Conservation (phyloP, 768 basidiomycete genomes). For the Hericium alpestre region DNA sequence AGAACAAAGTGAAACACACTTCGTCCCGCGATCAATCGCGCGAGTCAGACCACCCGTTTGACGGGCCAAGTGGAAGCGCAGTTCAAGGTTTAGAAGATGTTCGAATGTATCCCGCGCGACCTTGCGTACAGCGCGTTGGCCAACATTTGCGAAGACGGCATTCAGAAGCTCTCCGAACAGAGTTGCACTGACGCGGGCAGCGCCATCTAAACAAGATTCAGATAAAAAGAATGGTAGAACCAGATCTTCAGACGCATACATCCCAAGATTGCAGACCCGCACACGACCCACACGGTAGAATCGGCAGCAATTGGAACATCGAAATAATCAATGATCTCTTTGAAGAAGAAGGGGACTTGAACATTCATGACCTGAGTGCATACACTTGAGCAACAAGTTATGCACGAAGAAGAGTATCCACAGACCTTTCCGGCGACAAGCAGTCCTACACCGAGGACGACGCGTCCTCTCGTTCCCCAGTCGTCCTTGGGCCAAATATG, state of each 20-base stretch:
- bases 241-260: slow-evolving; percentile 45
- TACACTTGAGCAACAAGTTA: neutral
- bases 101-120: slow-evolving; percentile 95
- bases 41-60: slow-evolving; percentile 95
- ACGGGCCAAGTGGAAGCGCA: slow-evolving; percentile 84
- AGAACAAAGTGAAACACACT: slow-evolving; percentile 26
- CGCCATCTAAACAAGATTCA: slow-evolving; percentile 55
- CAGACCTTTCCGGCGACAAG: slow-evolving; percentile 79
- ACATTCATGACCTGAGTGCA: slow-evolving; percentile 73
- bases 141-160: slow-evolving; percentile 91
- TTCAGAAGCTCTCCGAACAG: slow-evolving; percentile 89
- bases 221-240: no score
- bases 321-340: slow-evolving; percentile 78
- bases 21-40: slow-evolving; percentile 95
- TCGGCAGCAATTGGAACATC: slow-evolving; percentile 69
- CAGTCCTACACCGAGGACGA: slow-evolving; percentile 71
- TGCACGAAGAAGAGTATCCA: neutral
- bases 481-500: slow-evolving; percentile 92
- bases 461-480: slow-evolving; percentile 71
- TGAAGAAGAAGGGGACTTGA: slow-evolving; percentile 96
- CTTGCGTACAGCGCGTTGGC: slow-evolving; percentile 87
- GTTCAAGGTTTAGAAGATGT: slow-evolving; percentile 81
- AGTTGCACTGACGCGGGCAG: slow-evolving; percentile 80
- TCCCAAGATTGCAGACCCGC: slow-evolving; percentile 81
- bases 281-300: slow-evolving; percentile 83